Evolutionary conservation across 73 alveolate species (phyloP).

Genomic region (Breviolum minutum): DNA sequence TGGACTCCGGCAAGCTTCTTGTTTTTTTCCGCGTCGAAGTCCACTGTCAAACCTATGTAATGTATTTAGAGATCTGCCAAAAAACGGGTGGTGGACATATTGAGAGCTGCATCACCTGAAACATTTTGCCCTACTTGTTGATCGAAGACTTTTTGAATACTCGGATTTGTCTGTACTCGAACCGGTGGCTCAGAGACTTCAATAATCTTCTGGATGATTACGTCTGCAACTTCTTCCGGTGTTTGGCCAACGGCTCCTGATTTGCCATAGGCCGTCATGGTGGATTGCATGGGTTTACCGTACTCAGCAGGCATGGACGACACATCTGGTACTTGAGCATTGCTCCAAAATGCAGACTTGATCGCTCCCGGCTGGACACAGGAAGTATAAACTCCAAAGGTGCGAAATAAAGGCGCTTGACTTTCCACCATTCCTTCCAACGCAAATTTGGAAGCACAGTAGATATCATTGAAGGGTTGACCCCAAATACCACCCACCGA

Average conservation of each 20-base stretch:
- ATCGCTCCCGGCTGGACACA: slow-evolving; percentile 94
- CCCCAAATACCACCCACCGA: slow-evolving; percentile 93
- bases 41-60: background rate
- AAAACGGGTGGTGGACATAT: slow-evolving; percentile 46
- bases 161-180: slow-evolving; percentile 85
- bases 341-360: slow-evolving; percentile 77
- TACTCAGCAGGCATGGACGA: slow-evolving; percentile 57
- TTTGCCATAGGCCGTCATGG: slow-evolving; percentile 79
- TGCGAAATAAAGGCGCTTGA: slow-evolving; percentile 82
- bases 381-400: slow-evolving; percentile 68
- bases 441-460: slow-evolving; percentile 93
- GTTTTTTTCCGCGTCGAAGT: too few species aligned
- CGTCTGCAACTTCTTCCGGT: slow-evolving; percentile 83
- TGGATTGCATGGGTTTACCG: slow-evolving; percentile 60
- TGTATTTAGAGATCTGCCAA: background rate
- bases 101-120: slow-evolving; percentile 3
- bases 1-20: too few species aligned
- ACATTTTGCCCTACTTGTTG: slow-evolving; percentile 69
- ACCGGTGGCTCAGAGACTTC: slow-evolving; percentile 52
- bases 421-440: slow-evolving; percentile 75
- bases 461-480: slow-evolving; percentile 90
- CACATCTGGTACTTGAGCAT: slow-evolving; percentile 72
- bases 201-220: slow-evolving; percentile 65
- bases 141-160: slow-evolving; percentile 50
- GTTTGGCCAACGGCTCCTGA: slow-evolving; percentile 49